These are phyloP conservation scores for Cryptococcus sp. DNA, from an alignment of 1,284 basidiomycete species.

Conservation along the genomic window DNA sequence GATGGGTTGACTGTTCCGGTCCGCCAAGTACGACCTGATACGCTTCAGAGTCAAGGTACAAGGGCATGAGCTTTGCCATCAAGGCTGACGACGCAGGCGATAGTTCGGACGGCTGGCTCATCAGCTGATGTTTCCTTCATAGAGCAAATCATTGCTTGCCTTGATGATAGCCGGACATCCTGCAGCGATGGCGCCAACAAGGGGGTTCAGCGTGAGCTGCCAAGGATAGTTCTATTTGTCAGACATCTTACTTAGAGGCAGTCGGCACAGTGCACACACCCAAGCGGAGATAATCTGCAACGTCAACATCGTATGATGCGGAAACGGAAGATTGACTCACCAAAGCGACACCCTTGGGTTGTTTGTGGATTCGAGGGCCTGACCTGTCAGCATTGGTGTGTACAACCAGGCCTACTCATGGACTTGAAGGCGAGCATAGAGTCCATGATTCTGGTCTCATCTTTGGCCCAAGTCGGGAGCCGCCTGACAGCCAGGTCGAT, in stretches of 20 bases:
- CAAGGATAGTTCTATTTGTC: conserved; percentile 54
- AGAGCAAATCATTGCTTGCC: conserved; percentile 15
- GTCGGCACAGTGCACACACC: conserved; percentile 16
- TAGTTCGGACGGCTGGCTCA: conserved; percentile 64
- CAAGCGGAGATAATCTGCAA: conserved; percentile 43
- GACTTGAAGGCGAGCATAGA: conserved; percentile 37
- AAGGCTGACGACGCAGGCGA: conserved; percentile 61
- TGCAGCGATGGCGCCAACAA: conserved; percentile 73
- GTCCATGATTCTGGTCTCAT: conserved; percentile 58
- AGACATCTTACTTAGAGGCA: background rate
- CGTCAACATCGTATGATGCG: background rate
- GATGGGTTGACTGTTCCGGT: conserved; percentile 65
- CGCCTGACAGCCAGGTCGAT: conserved; percentile 60
- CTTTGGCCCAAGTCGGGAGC: conserved; percentile 69
- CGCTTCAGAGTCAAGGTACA: conserved; percentile 72
- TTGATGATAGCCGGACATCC: conserved; percentile 71
- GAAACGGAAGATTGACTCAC: conserved; percentile 43
- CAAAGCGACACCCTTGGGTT: conserved; percentile 68
- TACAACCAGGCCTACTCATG: conserved; percentile 24
- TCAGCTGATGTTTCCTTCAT: conserved; percentile 8
- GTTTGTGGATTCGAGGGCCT: conserved; percentile 63
- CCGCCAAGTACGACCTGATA: conserved; percentile 70
- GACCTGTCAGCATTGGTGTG: conserved; percentile 41
- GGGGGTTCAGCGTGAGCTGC: conserved; percentile 52
- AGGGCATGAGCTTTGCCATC: conserved; percentile 65